A percentile compares a stretch with the other conserved stretches of the same genome.
Evolutionary conservation across 352 stramenopile genomes (phyloP).

Genomic region (Globisporangium iwayamae): DNA sequence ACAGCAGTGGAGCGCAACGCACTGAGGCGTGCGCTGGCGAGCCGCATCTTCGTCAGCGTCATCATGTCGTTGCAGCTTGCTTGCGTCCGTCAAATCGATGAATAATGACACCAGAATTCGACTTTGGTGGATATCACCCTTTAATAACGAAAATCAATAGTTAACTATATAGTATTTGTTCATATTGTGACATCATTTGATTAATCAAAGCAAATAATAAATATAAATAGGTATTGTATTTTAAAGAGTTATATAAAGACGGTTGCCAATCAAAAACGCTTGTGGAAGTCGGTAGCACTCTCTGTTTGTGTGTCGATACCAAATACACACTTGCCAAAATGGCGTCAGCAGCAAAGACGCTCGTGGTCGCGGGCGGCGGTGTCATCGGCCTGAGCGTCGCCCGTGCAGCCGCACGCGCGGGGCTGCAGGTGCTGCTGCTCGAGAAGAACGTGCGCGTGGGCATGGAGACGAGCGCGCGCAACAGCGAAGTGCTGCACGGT

Average conservation of each 20-base stretch:
- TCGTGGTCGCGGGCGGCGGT: constrained; percentile 69
- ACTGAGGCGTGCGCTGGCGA: background rate
- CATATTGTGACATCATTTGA: background rate
- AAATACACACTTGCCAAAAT: background rate
- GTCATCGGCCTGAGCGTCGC: constrained; percentile 78
- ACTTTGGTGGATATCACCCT: background rate
- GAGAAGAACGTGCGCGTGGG: constrained; percentile 83
- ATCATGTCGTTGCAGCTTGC: background rate
- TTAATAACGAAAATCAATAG: background rate
- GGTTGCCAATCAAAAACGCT: background rate
- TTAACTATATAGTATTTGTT: background rate
- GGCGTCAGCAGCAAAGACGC: constrained; percentile 30
- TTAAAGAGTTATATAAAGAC: no score
- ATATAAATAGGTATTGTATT: background rate
- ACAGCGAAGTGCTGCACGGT: constrained; percentile 96
- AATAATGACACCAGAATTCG: background rate
- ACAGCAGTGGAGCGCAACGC: background rate
- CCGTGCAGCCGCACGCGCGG: constrained; percentile 43
- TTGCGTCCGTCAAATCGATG: background rate
- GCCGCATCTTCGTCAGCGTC: constrained; percentile 1
- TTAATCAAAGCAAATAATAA: background rate
- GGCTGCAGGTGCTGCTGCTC: constrained; percentile 81
- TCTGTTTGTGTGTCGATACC: no score
- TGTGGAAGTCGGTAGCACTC: background rate
- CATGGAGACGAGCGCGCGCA: constrained; percentile 88